Conservation (phyloP, 139 green algal species). For the Volvox reticuliferus region DNA sequence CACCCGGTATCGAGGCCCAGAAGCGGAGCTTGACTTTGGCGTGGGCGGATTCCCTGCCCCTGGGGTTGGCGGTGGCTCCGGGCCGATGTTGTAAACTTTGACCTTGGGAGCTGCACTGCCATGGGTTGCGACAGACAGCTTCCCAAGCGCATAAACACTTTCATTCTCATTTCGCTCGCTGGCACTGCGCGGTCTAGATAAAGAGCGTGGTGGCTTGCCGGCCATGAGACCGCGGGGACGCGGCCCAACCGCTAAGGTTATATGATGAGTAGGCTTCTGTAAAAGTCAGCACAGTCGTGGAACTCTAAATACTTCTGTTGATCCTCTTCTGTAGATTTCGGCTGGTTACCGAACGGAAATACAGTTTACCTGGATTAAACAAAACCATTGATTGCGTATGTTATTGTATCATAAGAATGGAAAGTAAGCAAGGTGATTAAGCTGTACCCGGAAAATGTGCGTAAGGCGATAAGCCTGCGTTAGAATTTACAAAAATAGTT, state of each 20-base stretch:
- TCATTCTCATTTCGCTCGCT: slow-evolving; percentile 30
- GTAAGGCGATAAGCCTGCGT: too few relatives aligned
- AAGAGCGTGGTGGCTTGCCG: slow-evolving; percentile 8
- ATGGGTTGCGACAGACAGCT: slow-evolving; percentile 21
- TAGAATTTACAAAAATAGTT: too few relatives aligned
- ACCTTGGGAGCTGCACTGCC: slow-evolving; percentile 31
- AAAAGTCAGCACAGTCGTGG: not conserved
- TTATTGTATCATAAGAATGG: too few relatives aligned
- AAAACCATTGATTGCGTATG: too few relatives aligned
- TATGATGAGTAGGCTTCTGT: not conserved
- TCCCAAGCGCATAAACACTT: slow-evolving; percentile 31
- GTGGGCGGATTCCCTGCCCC: not conserved
- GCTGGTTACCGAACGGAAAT: too few relatives aligned
- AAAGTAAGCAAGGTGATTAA: too few relatives aligned
- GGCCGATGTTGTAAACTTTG: slow-evolving; percentile 40
- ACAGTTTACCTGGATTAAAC: too few relatives aligned
- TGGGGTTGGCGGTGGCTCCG: not conserved
- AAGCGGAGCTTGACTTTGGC: not conserved
- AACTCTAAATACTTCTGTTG: too few relatives aligned
- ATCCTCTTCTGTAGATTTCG: too few relatives aligned
- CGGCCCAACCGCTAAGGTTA: not conserved
- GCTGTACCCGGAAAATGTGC: too few relatives aligned
- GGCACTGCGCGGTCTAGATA: slow-evolving; percentile 19
- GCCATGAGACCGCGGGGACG: slow-evolving; percentile 31
- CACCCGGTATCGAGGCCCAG: not conserved